phyloP scores from a whole-genome alignment of 345 rosid genomes.

The Lenwebbia sp. region DNA sequence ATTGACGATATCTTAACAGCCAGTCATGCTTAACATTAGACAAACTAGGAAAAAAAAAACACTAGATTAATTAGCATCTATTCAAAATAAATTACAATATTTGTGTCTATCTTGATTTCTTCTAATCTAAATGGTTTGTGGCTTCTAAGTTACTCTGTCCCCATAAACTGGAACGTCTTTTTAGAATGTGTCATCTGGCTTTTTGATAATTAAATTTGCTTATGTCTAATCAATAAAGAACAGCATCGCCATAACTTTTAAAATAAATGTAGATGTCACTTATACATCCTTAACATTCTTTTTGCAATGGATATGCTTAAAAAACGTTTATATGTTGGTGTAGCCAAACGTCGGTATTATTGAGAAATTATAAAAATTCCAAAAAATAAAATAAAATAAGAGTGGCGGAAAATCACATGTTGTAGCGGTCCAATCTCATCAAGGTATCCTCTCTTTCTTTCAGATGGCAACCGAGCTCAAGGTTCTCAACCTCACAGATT shows the following conservation, averaged over 20 bases:
- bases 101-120: not conserved
- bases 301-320: not conserved
- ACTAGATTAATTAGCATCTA: too few relatives aligned
- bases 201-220: not conserved
- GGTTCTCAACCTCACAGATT: too few relatives aligned
- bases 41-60: too few relatives aligned
- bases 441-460: fast-evolving
- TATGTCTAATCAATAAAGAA: too few relatives aligned
- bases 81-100: too few relatives aligned
- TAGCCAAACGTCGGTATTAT: fast-evolving
- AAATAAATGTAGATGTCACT: not conserved
- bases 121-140: not conserved
- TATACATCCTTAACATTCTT: not conserved
- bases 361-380: too few relatives aligned
- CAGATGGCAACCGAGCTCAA: too few relatives aligned
- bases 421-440: not conserved
- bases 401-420: too few relatives aligned
- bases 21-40: too few relatives aligned
- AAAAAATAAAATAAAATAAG: not conserved
- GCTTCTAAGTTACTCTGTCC: not conserved
- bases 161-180: not conserved
- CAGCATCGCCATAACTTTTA: not conserved
- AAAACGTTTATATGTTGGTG: not conserved
- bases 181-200: not conserved
- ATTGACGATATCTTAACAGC: too few relatives aligned